phyloP scores from a whole-genome alignment of 2,329 filamentous ascomycete genomes.

The Xylaria sp. region DNA sequence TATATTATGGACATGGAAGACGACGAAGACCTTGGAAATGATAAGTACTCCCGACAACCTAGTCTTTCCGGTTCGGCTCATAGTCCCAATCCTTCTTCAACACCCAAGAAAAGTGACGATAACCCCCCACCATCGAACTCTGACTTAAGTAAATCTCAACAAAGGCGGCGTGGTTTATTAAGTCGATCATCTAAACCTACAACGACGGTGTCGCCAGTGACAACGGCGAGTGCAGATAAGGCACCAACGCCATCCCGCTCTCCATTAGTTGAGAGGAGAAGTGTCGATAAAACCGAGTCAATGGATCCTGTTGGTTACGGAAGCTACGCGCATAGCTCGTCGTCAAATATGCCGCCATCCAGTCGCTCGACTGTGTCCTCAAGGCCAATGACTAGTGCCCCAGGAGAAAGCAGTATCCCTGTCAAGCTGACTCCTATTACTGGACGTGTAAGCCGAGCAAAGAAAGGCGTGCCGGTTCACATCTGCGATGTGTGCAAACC shows the following conservation, averaged over 20 bases:
- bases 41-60: slow-evolving; percentile 56
- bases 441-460: slow-evolving; percentile 65
- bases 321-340: slow-evolving; percentile 51
- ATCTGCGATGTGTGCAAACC: slow-evolving; percentile 63
- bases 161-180: slow-evolving; percentile 52
- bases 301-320: slow-evolving; percentile 57
- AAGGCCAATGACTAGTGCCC: slow-evolving; percentile 55
- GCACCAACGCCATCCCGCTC: slow-evolving; percentile 42
- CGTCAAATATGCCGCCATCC: slow-evolving; percentile 47
- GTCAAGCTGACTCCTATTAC: slow-evolving; percentile 67
- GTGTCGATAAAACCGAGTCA: slow-evolving; percentile 60
- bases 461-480: slow-evolving; percentile 69
- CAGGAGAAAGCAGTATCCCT: slow-evolving; percentile 51
- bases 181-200: slow-evolving; percentile 49
- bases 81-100: slow-evolving; percentile 52
- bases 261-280: slow-evolving; percentile 52
- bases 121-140: slow-evolving; percentile 51
- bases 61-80: slow-evolving; percentile 51
- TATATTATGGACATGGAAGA: slow-evolving; percentile 66
- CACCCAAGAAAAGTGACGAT: slow-evolving; percentile 54
- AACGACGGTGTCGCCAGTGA: slow-evolving; percentile 43
- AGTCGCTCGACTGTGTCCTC: slow-evolving; percentile 49
- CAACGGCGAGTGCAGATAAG: slow-evolving; percentile 28
- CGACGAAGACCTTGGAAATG: slow-evolving; percentile 60
- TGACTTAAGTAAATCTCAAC: slow-evolving; percentile 49